Base-by-base conservation (phyloP, 768 basidiomycete species). In the Podaxis sp. region DNA sequence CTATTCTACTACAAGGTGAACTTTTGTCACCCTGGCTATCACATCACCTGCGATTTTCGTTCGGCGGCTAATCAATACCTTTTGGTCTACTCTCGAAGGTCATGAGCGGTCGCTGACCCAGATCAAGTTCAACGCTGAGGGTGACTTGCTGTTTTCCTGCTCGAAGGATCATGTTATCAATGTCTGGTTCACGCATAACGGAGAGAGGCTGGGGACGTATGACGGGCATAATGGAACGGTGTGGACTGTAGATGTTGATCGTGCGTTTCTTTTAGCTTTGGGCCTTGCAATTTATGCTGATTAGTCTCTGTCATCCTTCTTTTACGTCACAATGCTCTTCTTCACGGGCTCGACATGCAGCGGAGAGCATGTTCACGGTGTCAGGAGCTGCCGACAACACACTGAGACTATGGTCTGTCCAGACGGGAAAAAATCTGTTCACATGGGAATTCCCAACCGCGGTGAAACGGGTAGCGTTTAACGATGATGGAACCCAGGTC, bases 371-470 rank as follows among this genome's bases (percentile, higher is more conserved):
- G 74, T 95, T 87, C 77, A 80, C 99, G 69, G 82, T 98, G 24
- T 91, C 96, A 5, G 96, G 96, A 9, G 86, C 96, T 2, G 96
- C 97, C 15, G 96, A 99, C 76, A 99, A 98, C 75, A 84, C 87
- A 46, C 84, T 99, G 75, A 87, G 89, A 65, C 81, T 99, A 8
- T 99, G 96, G 97, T 82, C 84, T 52, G 92, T 98, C 33, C 78
- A 85, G 55, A 90, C 89, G 3, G 97, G 96, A 63, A 94, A 97
- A 77, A 95, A 93, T 71, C 81, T 99, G 30, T 93, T 88, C 73
- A 89, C 85, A 2, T 99, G 97, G 97, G 96, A 99, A 75, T 98
- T 97, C 82, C 92, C 93, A 39, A 99, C 96, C 0, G 97, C 97
- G 4, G 93, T 99, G 68, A 99, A 98, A 82, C 83, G 96, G 51